These are phyloP conservation scores for Macaranga tanarius DNA, from an alignment of 441 rosid species.

Conservation along the genomic window DNA sequence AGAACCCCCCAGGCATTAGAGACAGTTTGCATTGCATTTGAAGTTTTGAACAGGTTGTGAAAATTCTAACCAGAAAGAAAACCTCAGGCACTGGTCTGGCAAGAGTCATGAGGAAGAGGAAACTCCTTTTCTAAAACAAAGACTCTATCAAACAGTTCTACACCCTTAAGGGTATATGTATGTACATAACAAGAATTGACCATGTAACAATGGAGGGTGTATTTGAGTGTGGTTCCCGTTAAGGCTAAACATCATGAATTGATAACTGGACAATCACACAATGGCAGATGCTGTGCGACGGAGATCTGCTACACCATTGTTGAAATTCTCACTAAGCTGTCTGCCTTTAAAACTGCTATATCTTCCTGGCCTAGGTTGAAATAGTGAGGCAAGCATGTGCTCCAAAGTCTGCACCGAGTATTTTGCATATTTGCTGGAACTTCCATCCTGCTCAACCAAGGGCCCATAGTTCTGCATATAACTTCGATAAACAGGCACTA, in stretches of 20 bases:
- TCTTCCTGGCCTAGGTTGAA: conserved; percentile 73
- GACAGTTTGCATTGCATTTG: conserved; percentile 1
- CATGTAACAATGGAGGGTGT: neutral
- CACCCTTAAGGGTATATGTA: conserved; percentile 24
- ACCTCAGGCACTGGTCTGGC: conserved; percentile 15
- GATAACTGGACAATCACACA: conserved; percentile 39
- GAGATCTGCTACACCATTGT: conserved; percentile 50
- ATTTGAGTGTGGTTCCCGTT: neutral
- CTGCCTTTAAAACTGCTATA: conserved; percentile 85
- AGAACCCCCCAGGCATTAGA: conserved; percentile 14
- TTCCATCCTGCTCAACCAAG: conserved; percentile 81
- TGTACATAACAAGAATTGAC: conserved; percentile 34
- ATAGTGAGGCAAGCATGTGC: conserved; percentile 73
- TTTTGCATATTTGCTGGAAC: conserved; percentile 78
- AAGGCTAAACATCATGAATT: conserved; percentile 11
- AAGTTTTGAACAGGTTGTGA: conserved; percentile 21
- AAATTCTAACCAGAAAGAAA: conserved; percentile 13
- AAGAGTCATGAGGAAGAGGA: conserved; percentile 13
- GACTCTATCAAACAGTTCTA: conserved; percentile 11
- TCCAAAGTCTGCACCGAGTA: conserved; percentile 83
- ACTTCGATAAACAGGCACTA: conserved; percentile 90
- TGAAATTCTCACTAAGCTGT: conserved; percentile 50
- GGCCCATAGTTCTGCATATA: conserved; percentile 98
- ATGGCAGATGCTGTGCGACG: conserved; percentile 88
- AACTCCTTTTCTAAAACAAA: conserved; percentile 15